Percentiles rank a stretch among this genome's conserved stretches.
Conservation (phyloP, 345 rosid species). For the Dipteronia dyeriana region DNA sequence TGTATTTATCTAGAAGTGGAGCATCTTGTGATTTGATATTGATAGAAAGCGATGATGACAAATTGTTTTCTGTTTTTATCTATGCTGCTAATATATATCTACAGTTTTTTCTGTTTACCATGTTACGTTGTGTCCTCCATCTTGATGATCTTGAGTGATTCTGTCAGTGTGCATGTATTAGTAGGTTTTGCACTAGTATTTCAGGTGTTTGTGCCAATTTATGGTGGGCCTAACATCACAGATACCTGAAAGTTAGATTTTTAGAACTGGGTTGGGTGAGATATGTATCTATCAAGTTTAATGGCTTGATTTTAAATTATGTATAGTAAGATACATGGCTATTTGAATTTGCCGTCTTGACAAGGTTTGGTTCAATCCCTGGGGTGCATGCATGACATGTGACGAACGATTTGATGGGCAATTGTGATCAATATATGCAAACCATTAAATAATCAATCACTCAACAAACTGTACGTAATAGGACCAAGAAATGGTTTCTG, state of each 20-base stretch:
- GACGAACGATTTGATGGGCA: background rate
- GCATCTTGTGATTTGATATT: constrained; percentile 16
- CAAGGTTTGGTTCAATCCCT: background rate
- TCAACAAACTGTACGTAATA: background rate
- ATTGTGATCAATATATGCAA: background rate
- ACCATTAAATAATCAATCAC: no score
- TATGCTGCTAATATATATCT: background rate
- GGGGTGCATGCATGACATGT: background rate
- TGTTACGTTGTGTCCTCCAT: background rate
- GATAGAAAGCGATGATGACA: background rate
- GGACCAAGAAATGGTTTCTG: no score
- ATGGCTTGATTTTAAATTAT: no score
- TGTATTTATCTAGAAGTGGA: background rate
- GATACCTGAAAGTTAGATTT: constrained; percentile 4
- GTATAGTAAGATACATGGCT: background rate
- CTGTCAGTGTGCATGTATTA: constrained; percentile 6
- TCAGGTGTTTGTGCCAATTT: background rate
- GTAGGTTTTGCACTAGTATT: constrained; percentile 7
- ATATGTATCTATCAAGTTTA: background rate
- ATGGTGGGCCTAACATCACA: background rate
- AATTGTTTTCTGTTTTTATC: constrained; percentile 3
- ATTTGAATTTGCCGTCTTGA: background rate
- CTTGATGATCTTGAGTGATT: background rate
- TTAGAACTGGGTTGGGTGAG: background rate
- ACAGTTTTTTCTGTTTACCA: background rate